phyloP scores from a whole-genome alignment of 2,329 filamentous ascomycete genomes.

The Sclerotinia subarctica region DNA sequence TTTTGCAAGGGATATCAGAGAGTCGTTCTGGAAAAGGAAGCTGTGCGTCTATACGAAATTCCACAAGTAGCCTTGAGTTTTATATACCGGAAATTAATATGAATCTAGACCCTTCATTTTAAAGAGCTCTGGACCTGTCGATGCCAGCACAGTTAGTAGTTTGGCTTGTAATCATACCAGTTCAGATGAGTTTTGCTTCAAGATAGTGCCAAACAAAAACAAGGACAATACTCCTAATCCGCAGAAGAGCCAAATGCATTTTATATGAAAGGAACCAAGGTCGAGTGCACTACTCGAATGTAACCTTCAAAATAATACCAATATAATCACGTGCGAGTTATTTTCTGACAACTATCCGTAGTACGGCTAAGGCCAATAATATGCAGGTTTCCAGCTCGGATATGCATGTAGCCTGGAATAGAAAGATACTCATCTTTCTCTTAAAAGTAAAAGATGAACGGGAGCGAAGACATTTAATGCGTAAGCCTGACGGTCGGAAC shows the following conservation, averaged over 20 bases:
- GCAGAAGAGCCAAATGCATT: neutral
- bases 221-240: neutral
- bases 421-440: neutral
- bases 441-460: neutral
- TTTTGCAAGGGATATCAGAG: neutral
- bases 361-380: conserved; percentile 2
- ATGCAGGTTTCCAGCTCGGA: conserved; percentile 15
- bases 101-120: neutral
- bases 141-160: neutral
- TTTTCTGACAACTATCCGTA: neutral
- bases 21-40: neutral
- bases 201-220: neutral
- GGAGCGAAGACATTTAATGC: neutral
- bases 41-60: neutral
- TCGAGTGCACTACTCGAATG: neutral
- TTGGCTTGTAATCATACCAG: neutral
- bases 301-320: neutral
- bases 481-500: neutral
- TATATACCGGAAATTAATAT: neutral
- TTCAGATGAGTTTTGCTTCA: neutral
- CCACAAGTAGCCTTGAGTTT: neutral
- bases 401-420: conserved; percentile 12
- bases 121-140: neutral
- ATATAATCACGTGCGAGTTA: neutral
- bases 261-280: neutral